Percentiles rank a stretch among this genome's conserved stretches.
phyloP scores from a whole-genome alignment of 2,329 filamentous ascomycete genomes.

The Hypoxylon sp. region DNA sequence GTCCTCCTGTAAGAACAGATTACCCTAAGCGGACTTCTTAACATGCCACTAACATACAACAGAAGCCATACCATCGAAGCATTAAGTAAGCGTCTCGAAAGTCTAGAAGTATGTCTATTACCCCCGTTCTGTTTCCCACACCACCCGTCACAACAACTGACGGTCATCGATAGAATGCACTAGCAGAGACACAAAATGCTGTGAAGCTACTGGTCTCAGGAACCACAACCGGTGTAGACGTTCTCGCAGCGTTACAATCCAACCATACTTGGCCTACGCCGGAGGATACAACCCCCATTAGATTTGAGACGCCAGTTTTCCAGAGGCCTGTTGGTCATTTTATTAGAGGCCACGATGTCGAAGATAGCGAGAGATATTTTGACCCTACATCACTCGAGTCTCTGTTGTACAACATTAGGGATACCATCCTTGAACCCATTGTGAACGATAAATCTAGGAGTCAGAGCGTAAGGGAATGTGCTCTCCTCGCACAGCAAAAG shows the following conservation, averaged over 20 bases:
- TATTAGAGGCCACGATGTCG: constrained; percentile 14
- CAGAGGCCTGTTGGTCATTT: constrained; percentile 34
- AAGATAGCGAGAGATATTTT: constrained; percentile 26
- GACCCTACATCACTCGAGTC: constrained; percentile 29
- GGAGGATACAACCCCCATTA: constrained; percentile 11
- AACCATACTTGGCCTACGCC: constrained; percentile 27
- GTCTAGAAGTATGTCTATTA: constrained; percentile 22
- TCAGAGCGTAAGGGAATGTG: constrained; percentile 15
- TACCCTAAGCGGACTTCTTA: not conserved
- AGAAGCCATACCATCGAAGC: constrained; percentile 36
- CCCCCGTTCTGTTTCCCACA: not conserved
- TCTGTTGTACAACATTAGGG: constrained; percentile 22
- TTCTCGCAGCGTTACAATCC: constrained; percentile 3
- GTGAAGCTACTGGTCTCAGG: constrained; percentile 24
- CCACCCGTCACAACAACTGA: not conserved
- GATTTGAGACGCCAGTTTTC: constrained; percentile 16
- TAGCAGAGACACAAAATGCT: constrained; percentile 31
- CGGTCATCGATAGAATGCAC: constrained; percentile 11
- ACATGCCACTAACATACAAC: constrained; percentile 6
- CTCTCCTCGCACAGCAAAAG: constrained; percentile 21
- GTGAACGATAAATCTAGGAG: not conserved
- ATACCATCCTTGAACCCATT: constrained; percentile 23
- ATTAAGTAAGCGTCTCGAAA: constrained; percentile 28
- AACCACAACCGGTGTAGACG: constrained; percentile 2
- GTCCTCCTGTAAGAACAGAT: constrained; percentile 16